Percentiles rank a stretch among this genome's conserved stretches.
phyloP scores from a whole-genome alignment of 371 early-diverging fungal species.

The Mortierella sp. region DNA sequence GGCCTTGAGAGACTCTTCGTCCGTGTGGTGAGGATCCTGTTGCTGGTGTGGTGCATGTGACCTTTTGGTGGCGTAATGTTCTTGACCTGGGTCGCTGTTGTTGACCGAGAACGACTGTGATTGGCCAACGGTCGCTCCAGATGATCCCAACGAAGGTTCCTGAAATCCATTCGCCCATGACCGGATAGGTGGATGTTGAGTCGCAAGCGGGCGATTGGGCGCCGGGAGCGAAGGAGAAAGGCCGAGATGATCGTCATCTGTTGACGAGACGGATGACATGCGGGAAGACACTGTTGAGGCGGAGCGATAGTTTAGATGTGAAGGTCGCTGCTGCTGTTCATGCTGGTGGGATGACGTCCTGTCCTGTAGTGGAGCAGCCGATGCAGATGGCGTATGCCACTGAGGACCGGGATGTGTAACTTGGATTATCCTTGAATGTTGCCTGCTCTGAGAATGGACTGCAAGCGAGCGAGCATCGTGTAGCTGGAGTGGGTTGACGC shows the following conservation, averaged over 20 bases:
- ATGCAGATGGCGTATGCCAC: background rate
- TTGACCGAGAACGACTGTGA: background rate
- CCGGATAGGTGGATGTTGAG: background rate
- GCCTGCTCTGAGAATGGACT: slow-evolving; percentile 21
- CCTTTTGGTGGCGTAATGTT: background rate
- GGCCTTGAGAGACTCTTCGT: slow-evolving; percentile 2
- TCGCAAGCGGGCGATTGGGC: background rate
- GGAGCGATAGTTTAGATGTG: background rate
- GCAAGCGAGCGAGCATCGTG: slow-evolving; percentile 19
- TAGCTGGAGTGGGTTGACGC: background rate
- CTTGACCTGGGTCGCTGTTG: background rate
- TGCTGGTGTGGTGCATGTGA: background rate
- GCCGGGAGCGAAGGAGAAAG: background rate
- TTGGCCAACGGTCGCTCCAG: background rate
- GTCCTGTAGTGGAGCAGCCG: background rate
- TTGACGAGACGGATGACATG: background rate
- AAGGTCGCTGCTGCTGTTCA: background rate
- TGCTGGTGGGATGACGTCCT: background rate
- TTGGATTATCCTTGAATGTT: slow-evolving; percentile 16
- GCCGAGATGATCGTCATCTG: background rate
- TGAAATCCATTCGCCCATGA: background rate
- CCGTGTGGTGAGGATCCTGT: background rate
- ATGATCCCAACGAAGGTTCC: background rate
- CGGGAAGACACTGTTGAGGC: background rate
- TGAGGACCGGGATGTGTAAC: slow-evolving; percentile 22